Evolutionary conservation across 768 basidiomycete species (phyloP).

Genomic region (Auriscalpium microsporum): DNA sequence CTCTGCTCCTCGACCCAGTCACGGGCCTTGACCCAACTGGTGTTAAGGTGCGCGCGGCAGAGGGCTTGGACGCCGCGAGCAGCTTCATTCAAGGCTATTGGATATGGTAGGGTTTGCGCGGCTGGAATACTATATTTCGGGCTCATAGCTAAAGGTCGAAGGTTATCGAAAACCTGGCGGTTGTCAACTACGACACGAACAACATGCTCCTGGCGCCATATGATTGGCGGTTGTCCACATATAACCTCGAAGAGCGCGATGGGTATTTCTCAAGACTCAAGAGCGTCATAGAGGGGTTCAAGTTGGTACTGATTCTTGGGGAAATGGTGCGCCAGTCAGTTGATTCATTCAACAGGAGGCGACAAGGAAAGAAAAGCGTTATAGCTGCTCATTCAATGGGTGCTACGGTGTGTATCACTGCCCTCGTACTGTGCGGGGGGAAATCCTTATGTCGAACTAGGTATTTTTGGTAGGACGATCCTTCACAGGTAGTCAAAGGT

Average conservation of each 20-base stretch:
- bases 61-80: slow-evolving; percentile 87
- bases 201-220: slow-evolving; percentile 80
- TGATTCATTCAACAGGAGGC: slow-evolving; percentile 33
- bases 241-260: slow-evolving; percentile 88
- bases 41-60: slow-evolving; percentile 82
- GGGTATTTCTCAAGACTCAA: slow-evolving; percentile 84
- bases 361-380: slow-evolving; percentile 72
- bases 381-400: slow-evolving; percentile 87
- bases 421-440: neutral
- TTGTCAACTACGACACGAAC: slow-evolving; percentile 87
- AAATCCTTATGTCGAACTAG: slow-evolving; percentile 14
- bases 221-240: slow-evolving; percentile 84
- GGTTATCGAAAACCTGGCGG: slow-evolving; percentile 91
- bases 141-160: slow-evolving; percentile 51
- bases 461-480: slow-evolving; percentile 34
- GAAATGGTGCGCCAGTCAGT: neutral
- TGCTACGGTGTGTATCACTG: slow-evolving; percentile 47
- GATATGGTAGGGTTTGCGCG: slow-evolving; percentile 57
- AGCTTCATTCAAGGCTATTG: slow-evolving; percentile 87
- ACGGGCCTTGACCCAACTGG: slow-evolving; percentile 87
- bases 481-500: too few species aligned
- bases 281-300: slow-evolving; percentile 70
- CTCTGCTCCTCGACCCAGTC: slow-evolving; percentile 83
- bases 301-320: slow-evolving; percentile 30
- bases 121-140: neutral